phyloP scores from a whole-genome alignment of 306 rosid species.

The Prunus padus region DNA sequence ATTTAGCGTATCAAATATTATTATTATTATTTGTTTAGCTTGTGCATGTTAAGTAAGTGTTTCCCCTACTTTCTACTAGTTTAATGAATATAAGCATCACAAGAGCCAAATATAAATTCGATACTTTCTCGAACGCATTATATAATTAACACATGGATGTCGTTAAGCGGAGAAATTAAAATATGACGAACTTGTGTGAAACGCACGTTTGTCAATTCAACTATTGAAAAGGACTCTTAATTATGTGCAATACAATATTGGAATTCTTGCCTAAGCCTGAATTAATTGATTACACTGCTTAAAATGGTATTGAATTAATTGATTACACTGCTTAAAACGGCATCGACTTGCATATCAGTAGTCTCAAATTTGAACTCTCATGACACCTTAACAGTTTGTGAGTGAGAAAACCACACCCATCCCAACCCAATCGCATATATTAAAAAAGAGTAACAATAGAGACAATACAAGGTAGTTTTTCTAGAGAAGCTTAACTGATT shows the following conservation, averaged over 20 bases:
- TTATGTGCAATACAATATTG: not conserved
- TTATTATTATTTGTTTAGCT: no score
- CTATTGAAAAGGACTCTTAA: not conserved
- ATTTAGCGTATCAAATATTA: no score
- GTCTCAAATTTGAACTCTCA: no score
- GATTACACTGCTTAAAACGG: not conserved
- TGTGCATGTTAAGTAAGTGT: no score
- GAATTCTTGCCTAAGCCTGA: not conserved
- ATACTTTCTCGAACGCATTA: not conserved
- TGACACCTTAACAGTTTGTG: no score
- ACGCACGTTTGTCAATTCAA: not conserved
- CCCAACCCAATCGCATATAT: no score
- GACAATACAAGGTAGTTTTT: no score
- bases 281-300: not conserved
- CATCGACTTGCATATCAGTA: fast-evolving
- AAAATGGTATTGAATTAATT: not conserved
- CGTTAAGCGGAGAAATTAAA: no score
- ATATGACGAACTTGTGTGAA: not conserved
- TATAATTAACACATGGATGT: not conserved
- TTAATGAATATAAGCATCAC: not conserved
- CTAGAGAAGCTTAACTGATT: not conserved
- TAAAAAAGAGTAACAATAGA: no score
- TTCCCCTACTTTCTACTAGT: no score
- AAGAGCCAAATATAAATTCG: not conserved
- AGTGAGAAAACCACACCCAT: no score